Conservation (phyloP, 1,284 basidiomycete genomes). For the Ustilago crameri region DNA sequence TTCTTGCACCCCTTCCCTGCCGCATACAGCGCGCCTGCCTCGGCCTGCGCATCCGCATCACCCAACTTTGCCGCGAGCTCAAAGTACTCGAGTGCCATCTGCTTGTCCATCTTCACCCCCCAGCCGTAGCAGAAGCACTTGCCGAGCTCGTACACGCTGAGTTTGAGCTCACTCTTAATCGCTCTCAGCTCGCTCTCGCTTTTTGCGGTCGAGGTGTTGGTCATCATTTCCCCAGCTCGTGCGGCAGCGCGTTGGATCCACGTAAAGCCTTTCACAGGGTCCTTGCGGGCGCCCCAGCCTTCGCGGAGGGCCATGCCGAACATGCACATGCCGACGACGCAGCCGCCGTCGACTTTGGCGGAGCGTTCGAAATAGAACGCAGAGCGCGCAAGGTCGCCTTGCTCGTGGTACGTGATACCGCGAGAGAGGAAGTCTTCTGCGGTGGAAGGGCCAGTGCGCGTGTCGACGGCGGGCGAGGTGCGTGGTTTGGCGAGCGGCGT, state of each 20-base stretch:
- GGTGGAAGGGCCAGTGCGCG: conserved; percentile 42
- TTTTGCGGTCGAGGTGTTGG: conserved; percentile 70
- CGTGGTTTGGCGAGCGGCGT: conserved; percentile 14
- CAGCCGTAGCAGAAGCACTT: conserved; percentile 92
- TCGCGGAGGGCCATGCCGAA: conserved; percentile 87
- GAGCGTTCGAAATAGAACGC: conserved; percentile 82
- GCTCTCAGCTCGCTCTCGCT: conserved; percentile 69
- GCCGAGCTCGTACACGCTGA: conserved; percentile 90
- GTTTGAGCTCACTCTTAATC: conserved; percentile 78
- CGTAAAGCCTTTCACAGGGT: conserved; percentile 76
- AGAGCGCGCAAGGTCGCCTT: conserved; percentile 78
- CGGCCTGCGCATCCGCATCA: conserved; percentile 83
- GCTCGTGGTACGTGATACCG: conserved; percentile 84
- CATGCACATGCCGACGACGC: conserved; percentile 90
- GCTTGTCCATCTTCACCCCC: conserved; percentile 82
- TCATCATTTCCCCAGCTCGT: conserved; percentile 80
- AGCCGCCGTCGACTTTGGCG: conserved; percentile 80
- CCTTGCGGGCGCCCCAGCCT: conserved; percentile 84
- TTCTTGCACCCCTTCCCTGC: conserved; percentile 86
- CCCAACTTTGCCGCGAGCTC: conserved; percentile 83
- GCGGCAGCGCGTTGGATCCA: conserved; percentile 86
- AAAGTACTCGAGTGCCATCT: conserved; percentile 78
- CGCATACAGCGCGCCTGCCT: conserved; percentile 81
- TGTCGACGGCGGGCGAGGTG: conserved; percentile 39
- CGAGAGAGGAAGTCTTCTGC: conserved; percentile 60